Percentiles rank a stretch among this genome's conserved stretches.
These are phyloP conservation scores for Phytopythium chamaehyphon DNA, from an alignment of 352 stramenopile species.

Conservation along the genomic window DNA sequence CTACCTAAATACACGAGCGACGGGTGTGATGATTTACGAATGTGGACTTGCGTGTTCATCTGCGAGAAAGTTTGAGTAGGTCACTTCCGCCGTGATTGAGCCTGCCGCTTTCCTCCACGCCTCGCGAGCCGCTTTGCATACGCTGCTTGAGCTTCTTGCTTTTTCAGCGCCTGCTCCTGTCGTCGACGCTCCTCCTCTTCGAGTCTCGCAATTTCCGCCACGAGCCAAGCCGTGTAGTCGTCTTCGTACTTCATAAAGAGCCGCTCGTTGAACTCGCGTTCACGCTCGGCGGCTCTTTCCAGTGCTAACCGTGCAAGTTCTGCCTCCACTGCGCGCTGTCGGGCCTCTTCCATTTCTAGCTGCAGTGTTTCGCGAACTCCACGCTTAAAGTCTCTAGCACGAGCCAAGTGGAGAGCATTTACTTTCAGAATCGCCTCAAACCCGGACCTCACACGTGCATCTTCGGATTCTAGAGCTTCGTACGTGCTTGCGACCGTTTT, in stretches of 20 bases:
- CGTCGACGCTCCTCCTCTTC: conserved; percentile 32
- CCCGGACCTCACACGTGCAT: conserved; percentile 2
- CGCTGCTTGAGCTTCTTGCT: conserved; percentile 44
- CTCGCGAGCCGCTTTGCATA: conserved; percentile 51
- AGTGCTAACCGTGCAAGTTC: conserved; percentile 38
- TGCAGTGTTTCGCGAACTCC: conserved; percentile 53
- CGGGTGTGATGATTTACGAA: too few species aligned
- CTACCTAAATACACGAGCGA: too few species aligned
- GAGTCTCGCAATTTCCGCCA: conserved; percentile 39
- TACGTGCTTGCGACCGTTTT: conserved; percentile 14
- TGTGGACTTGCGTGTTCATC: too few species aligned
- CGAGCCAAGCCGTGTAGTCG: conserved; percentile 54
- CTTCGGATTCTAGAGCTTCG: conserved; percentile 8
- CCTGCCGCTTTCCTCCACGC: conserved; percentile 49
- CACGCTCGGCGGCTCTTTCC: conserved; percentile 25
- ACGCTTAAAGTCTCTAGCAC: conserved; percentile 47
- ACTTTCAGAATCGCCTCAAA: conserved; percentile 16
- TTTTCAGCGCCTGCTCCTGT: conserved; percentile 33
- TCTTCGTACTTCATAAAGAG: conserved; percentile 73
- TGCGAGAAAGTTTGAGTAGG: too few species aligned
- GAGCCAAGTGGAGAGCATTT: conserved; percentile 19
- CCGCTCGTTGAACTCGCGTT: conserved; percentile 46
- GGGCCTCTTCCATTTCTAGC: conserved; percentile 61
- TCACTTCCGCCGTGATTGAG: neutral
- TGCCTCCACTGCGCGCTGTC: conserved; percentile 44